Conservation (phyloP, 2,329 filamentous ascomycete genomes). For the Arthrobotrys megalospora region DNA sequence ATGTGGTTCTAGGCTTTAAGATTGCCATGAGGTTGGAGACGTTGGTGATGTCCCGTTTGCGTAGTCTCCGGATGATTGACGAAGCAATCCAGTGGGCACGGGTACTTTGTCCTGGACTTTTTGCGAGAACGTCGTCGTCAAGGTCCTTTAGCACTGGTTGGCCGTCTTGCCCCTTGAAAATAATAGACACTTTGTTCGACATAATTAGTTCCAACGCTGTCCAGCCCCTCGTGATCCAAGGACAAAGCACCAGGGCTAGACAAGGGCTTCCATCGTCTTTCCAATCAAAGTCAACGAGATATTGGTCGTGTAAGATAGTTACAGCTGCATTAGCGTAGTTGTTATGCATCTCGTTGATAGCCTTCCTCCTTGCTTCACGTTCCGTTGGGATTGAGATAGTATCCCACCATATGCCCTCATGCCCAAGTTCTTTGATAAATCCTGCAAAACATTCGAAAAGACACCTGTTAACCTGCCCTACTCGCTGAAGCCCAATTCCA, state of each 20-base stretch:
- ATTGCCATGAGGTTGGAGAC: too few relatives aligned
- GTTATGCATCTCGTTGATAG: slow-evolving; percentile 63
- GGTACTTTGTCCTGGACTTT: too few relatives aligned
- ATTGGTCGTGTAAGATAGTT: slow-evolving; percentile 61
- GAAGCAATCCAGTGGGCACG: too few relatives aligned
- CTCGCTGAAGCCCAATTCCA: slow-evolving; percentile 61
- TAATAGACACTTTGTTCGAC: slow-evolving; percentile 58
- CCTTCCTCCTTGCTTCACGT: slow-evolving; percentile 47
- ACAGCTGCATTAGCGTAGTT: slow-evolving; percentile 63
- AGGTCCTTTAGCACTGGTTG: slow-evolving; percentile 30
- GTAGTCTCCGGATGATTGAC: too few relatives aligned
- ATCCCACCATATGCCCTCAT: slow-evolving; percentile 65
- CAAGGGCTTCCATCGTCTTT: slow-evolving; percentile 59
- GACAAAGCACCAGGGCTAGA: slow-evolving; percentile 62
- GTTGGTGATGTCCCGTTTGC: too few relatives aligned
- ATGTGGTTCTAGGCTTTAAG: too few relatives aligned
- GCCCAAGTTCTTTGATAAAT: slow-evolving; percentile 55
- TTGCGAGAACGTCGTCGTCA: slow-evolving; percentile 38
- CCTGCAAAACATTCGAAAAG: slow-evolving; percentile 62
- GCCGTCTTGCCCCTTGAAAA: slow-evolving; percentile 17
- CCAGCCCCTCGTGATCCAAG: slow-evolving; percentile 64
- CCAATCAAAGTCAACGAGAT: slow-evolving; percentile 61
- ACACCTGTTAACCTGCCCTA: slow-evolving; percentile 64
- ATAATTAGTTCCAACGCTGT: slow-evolving; percentile 62
- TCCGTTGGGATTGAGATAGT: slow-evolving; percentile 63